Percentiles rank a stretch among this genome's conserved stretches.
Conservation (phyloP, 2,329 filamentous ascomycete species). For the Aspergillus intermedius region DNA sequence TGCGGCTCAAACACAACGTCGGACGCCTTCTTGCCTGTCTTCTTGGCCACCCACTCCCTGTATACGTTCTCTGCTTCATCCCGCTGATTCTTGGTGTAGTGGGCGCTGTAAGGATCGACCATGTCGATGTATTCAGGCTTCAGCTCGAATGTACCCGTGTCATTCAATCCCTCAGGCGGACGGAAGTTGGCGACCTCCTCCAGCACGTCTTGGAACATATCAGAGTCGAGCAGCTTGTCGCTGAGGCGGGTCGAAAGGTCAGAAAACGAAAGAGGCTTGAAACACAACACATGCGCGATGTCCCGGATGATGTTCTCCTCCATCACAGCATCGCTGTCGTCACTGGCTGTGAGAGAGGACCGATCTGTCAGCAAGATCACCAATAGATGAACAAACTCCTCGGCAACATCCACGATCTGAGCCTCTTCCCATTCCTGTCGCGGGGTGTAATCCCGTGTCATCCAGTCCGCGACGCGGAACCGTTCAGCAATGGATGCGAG, state of each 20-base stretch:
- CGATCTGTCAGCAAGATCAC: slow-evolving; percentile 88
- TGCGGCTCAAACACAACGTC: slow-evolving; percentile 91
- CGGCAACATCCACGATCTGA: slow-evolving; percentile 86
- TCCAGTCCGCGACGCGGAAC: slow-evolving; percentile 82
- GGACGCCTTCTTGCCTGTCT: slow-evolving; percentile 69
- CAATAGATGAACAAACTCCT: slow-evolving; percentile 90
- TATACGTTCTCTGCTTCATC: slow-evolving; percentile 91
- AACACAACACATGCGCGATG: slow-evolving; percentile 88
- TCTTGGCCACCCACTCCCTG: slow-evolving; percentile 78
- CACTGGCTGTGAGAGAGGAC: slow-evolving; percentile 55
- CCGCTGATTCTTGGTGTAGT: slow-evolving; percentile 94
- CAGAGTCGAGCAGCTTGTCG: slow-evolving; percentile 81
- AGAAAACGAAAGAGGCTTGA: slow-evolving; percentile 91
- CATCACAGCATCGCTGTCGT: slow-evolving; percentile 45
- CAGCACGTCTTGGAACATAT: slow-evolving; percentile 78
- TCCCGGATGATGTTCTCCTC: slow-evolving; percentile 74
- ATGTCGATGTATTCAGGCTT: slow-evolving; percentile 79
- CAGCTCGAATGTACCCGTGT: slow-evolving; percentile 89
- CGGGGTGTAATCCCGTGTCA: slow-evolving; percentile 72
- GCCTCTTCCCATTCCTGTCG: slow-evolving; percentile 71
- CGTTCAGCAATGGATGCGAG: slow-evolving; percentile 86
- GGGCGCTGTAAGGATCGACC: slow-evolving; percentile 90
- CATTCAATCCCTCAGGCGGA: slow-evolving; percentile 80
- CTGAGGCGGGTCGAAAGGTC: slow-evolving; percentile 81
- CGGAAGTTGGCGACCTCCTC: slow-evolving; percentile 85